phyloP scores from a whole-genome alignment of 345 rosid genomes.

The Melaleuca quinquenervia region DNA sequence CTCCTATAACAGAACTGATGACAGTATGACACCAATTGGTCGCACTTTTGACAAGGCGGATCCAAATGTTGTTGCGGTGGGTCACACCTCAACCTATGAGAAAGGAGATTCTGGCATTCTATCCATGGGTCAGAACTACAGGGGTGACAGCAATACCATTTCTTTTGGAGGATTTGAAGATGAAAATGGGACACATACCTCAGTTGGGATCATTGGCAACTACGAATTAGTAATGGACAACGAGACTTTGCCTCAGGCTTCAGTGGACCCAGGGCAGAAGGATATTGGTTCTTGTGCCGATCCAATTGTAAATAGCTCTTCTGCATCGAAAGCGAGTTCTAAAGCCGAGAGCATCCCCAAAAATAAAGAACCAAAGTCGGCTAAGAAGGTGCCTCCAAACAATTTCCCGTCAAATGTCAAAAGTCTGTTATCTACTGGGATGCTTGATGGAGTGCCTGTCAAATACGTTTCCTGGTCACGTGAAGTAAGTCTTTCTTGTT shows the following conservation, averaged over 20 bases:
- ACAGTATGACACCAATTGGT: constrained; percentile 14
- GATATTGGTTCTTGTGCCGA: constrained; percentile 12
- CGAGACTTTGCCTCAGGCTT: constrained; percentile 19
- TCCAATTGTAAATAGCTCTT: constrained; percentile 12
- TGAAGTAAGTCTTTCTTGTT: constrained; percentile 25
- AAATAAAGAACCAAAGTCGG: constrained; percentile 29
- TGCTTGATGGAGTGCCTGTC: constrained; percentile 56
- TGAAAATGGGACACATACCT: constrained; percentile 27
- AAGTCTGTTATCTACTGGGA: constrained; percentile 60
- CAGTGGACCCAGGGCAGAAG: constrained; percentile 16
- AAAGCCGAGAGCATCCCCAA: constrained; percentile 8
- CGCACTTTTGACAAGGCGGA: constrained; percentile 14
- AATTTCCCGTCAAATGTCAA: constrained; percentile 63
- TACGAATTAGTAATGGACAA: constrained; percentile 23
- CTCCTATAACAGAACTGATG: constrained; percentile 18
- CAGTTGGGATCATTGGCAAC: constrained; percentile 20
- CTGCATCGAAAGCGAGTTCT: constrained; percentile 6
- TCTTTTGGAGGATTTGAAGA: constrained; percentile 31
- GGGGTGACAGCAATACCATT: constrained; percentile 22
- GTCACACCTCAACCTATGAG: constrained; percentile 10
- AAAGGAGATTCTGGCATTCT: constrained; percentile 24
- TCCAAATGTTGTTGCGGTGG: constrained; percentile 5
- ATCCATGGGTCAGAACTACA: constrained; percentile 31
- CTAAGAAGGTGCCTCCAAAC: constrained; percentile 35
- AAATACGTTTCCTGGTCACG: constrained; percentile 61